Base-by-base conservation (phyloP, 352 stramenopile genomes). In the Pythium brassicae region DNA sequence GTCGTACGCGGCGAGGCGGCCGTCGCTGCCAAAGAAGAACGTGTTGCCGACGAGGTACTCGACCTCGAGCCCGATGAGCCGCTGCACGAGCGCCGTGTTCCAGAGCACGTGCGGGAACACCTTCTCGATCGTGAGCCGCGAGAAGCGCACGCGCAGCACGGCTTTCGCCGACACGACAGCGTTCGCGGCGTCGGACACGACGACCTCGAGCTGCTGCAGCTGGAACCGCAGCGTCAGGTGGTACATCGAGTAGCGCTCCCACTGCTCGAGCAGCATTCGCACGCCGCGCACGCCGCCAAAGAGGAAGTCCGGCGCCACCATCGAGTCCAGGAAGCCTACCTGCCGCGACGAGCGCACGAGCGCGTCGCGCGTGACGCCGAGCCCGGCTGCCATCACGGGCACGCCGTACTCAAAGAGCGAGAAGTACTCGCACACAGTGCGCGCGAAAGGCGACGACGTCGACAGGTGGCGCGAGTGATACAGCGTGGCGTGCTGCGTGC, bases 71-170 rank as follows among this genome's bases (percentile, higher is more conserved):
- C 74, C 76, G 17, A 91, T 80, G 46, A 91, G 76, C 19, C 62
- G 66, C 64, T 91, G 81, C 51, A 89, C 74, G 15, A 91, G 61
- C 32, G 53, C 26, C 50, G 86, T 76, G 50, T 91, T 84, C 63
- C 72, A 76, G 4, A 87, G 56, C 25, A 87, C 59, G 49, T 87
- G 78, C 1, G 81, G 81, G 51, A 89, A 89, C 37, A 91, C 69
- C 29, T 80, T 69, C 57, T 88, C 70, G 40, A 91, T 75, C 12
- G 81, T 89, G 14, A 63, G 59, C 3, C 76, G 69, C 34, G 74
- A 83, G 43, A 89, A 80, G 35, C 76, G 78, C 53, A 84, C 68
- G 34, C 74, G 71, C 35, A 91, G 65, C 17, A 62, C 71, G 20
- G 63, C 65, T 1, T 71, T 69, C 20, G 73, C 73, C 32, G 73